phyloP scores from a whole-genome alignment of 2,329 filamentous ascomycete genomes.

The Camillea tinctor region DNA sequence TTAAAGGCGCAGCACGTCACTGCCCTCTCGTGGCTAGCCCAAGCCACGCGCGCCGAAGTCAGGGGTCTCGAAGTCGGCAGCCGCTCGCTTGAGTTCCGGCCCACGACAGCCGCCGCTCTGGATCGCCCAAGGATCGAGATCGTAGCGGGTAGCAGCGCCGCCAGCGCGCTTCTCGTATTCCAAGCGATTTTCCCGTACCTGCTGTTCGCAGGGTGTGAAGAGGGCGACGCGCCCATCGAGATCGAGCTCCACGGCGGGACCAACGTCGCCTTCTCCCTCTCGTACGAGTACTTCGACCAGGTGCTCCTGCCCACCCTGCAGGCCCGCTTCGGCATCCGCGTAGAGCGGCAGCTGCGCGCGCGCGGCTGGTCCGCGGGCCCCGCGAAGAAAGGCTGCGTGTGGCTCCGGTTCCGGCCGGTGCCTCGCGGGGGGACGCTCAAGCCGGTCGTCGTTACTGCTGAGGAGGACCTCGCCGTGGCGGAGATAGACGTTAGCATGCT shows the following conservation, averaged over 20 bases:
- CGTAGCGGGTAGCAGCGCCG: conserved; percentile 47
- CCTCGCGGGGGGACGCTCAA: conserved; percentile 36
- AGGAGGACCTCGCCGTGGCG: conserved; percentile 35
- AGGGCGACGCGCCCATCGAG: conserved; percentile 41
- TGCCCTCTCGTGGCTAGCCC: conserved; percentile 52
- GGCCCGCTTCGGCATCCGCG: conserved; percentile 46
- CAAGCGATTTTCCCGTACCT: conserved; percentile 61
- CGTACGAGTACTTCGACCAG: conserved; percentile 63
- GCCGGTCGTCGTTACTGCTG: conserved; percentile 21
- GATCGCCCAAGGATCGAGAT: conserved; percentile 43
- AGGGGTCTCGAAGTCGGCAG: conserved; percentile 52
- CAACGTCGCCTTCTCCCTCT: conserved; percentile 56
- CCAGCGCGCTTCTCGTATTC: conserved; percentile 57
- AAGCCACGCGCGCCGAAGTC: conserved; percentile 50
- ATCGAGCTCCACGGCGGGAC: conserved; percentile 58
- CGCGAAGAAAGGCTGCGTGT: conserved; percentile 40
- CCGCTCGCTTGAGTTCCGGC: conserved; percentile 47
- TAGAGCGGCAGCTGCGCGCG: conserved; percentile 43
- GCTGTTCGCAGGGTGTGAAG: conserved; percentile 49
- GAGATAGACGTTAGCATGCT: conserved; percentile 52
- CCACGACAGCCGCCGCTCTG: conserved; percentile 30
- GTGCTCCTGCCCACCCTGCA: conserved; percentile 56
- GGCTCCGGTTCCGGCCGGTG: conserved; percentile 45
- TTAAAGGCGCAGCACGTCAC: conserved; percentile 61
- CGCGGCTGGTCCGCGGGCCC: conserved; percentile 54